phyloP scores from a whole-genome alignment of 768 basidiomycete species.

The Panus rudis region DNA sequence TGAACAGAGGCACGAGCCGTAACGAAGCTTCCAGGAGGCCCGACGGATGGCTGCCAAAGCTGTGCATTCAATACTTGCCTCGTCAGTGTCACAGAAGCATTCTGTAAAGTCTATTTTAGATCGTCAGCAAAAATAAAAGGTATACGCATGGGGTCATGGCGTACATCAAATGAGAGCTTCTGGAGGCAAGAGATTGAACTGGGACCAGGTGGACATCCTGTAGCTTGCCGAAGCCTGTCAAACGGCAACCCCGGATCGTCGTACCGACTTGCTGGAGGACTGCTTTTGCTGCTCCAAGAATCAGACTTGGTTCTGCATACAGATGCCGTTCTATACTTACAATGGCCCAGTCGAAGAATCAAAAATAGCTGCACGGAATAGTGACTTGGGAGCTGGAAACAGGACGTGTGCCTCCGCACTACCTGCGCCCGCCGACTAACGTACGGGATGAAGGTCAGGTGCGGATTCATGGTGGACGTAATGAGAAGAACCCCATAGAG shows the following conservation, averaged over 20 bases:
- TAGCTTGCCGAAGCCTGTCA: slow-evolving; percentile 12
- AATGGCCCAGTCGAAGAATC: slow-evolving; percentile 50
- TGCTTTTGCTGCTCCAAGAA: slow-evolving; percentile 36
- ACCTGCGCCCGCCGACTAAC: slow-evolving; percentile 46
- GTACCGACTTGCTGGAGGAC: slow-evolving; percentile 19
- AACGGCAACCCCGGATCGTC: slow-evolving; percentile 23
- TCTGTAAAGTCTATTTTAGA: slow-evolving; percentile 37
- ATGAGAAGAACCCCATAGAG: not conserved
- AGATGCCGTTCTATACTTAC: slow-evolving; percentile 24
- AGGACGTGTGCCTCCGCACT: slow-evolving; percentile 43
- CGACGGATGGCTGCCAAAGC: slow-evolving; percentile 51
- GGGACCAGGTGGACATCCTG: slow-evolving; percentile 16
- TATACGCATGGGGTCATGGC: slow-evolving; percentile 28
- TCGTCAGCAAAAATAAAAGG: not conserved
- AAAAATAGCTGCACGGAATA: slow-evolving; percentile 47
- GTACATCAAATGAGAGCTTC: slow-evolving; percentile 27
- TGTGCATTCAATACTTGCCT: slow-evolving; percentile 39
- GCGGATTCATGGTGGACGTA: not conserved
- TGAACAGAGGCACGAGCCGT: slow-evolving; percentile 37
- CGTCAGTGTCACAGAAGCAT: slow-evolving; percentile 42
- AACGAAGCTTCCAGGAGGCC: slow-evolving; percentile 43
- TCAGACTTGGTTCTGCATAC: not conserved
- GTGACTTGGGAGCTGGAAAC: slow-evolving; percentile 28
- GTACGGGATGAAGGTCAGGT: not conserved
- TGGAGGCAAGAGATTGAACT: slow-evolving; percentile 20